Evolutionary conservation across 352 stramenopile genomes (phyloP).

Genomic region (Phytopythium delawarense): DNA sequence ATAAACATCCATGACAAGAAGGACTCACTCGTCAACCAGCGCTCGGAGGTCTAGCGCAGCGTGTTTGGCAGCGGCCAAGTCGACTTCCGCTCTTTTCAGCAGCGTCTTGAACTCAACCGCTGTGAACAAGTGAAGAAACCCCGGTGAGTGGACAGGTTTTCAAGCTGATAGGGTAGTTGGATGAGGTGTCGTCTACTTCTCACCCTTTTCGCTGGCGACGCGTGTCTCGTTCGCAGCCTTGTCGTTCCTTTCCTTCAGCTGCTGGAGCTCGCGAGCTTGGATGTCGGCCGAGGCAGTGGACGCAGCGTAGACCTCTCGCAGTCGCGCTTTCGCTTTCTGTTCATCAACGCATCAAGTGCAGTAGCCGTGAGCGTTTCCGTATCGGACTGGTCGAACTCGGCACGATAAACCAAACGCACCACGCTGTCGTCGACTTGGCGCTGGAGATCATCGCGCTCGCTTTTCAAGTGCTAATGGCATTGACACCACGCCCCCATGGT

Average conservation of each 20-base stretch:
- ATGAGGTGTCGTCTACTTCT: not conserved
- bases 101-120: not conserved
- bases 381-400: not conserved
- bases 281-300: constrained; percentile 39
- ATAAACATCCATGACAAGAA: not conserved
- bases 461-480: constrained; percentile 26
- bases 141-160: not conserved
- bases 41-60: constrained; percentile 46
- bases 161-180: not conserved
- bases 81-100: constrained; percentile 14
- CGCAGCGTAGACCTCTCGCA: constrained; percentile 50
- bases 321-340: constrained; percentile 41
- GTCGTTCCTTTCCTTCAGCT: constrained; percentile 27
- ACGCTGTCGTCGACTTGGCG: constrained; percentile 49
- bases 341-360: not conserved
- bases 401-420: constrained; percentile 12
- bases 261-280: constrained; percentile 38
- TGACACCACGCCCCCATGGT: not conserved
- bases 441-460: constrained; percentile 28
- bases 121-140: not conserved
- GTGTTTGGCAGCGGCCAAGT: constrained; percentile 26
- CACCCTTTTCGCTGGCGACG: constrained; percentile 31
- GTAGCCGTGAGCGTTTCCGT: not conserved
- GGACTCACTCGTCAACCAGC: constrained; percentile 58
- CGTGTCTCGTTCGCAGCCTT: constrained; percentile 24